Conservation (phyloP, 2,329 filamentous ascomycete species). For the Emericellopsis atlantica region DNA sequence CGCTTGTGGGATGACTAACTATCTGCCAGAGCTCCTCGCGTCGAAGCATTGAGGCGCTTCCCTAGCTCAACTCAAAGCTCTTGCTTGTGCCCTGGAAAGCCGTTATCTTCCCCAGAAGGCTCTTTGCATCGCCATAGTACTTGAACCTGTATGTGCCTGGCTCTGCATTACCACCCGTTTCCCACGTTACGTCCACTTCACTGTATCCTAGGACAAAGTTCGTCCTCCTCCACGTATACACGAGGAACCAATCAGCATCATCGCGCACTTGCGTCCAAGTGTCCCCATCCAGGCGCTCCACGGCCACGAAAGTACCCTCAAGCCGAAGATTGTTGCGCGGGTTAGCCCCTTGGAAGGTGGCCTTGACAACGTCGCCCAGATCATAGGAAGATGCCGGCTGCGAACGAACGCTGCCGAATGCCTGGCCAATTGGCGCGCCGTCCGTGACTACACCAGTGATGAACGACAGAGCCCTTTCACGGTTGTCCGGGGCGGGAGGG, state of each 20-base stretch:
- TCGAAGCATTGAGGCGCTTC: neutral
- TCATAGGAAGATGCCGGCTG: constrained; percentile 41
- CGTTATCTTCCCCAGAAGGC: constrained; percentile 43
- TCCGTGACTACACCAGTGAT: constrained; percentile 73
- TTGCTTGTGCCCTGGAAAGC: constrained; percentile 58
- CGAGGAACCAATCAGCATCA: constrained; percentile 73
- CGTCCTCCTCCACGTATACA: constrained; percentile 68
- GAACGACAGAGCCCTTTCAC: constrained; percentile 62
- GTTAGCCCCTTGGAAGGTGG: constrained; percentile 74
- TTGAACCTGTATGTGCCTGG: constrained; percentile 62
- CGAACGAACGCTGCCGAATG: constrained; percentile 55
- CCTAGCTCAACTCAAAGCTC: constrained; percentile 23
- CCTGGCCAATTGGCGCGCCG: constrained; percentile 47
- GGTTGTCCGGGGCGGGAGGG: constrained; percentile 65
- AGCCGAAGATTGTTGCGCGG: constrained; percentile 77
- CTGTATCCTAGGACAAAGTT: constrained; percentile 60
- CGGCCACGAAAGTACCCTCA: constrained; percentile 63
- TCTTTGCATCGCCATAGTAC: constrained; percentile 80
- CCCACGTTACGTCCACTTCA: constrained; percentile 70
- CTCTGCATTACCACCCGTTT: constrained; percentile 34
- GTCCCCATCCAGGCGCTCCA: constrained; percentile 31
- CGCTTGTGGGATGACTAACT: no score
- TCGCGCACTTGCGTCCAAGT: constrained; percentile 55
- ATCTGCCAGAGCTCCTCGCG: no score
- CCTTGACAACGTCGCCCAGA: constrained; percentile 49